These are phyloP conservation scores for Suhomyces ambrosiae DNA, from an alignment of 1,139 yeast genomes.

Conservation along the genomic window DNA sequence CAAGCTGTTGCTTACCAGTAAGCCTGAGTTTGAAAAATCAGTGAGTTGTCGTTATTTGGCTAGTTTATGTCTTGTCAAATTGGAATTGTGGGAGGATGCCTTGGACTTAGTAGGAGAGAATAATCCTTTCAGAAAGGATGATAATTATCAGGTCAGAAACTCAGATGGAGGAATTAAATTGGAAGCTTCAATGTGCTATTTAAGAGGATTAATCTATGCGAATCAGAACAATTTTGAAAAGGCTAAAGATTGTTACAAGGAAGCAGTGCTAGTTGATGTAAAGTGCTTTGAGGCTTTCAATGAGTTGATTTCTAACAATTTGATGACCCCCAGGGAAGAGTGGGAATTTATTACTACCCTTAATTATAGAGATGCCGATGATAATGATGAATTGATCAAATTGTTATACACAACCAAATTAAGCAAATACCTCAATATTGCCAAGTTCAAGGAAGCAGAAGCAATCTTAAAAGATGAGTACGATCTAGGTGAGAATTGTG, in stretches of 20 bases:
- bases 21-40: constrained; percentile 42
- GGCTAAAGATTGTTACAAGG: constrained; percentile 87
- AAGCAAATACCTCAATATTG: constrained; percentile 69
- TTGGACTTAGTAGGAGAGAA: constrained; percentile 81
- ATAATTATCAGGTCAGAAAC: constrained; percentile 43
- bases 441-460: constrained; percentile 67
- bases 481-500: constrained; percentile 67
- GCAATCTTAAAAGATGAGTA: constrained; percentile 68
- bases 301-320: constrained; percentile 70
- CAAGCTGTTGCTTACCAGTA: constrained; percentile 56
- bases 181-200: constrained; percentile 84
- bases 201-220: constrained; percentile 82
- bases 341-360: constrained; percentile 74
- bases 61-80: constrained; percentile 69
- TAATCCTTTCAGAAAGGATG: constrained; percentile 63
- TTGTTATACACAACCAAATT: constrained; percentile 75
- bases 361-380: constrained; percentile 75
- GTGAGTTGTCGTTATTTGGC: constrained; percentile 84
- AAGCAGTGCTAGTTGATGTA: constrained; percentile 84
- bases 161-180: constrained; percentile 78
- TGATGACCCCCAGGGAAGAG: constrained; percentile 84
- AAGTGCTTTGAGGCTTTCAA: constrained; percentile 94
- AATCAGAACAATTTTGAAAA: constrained; percentile 81
- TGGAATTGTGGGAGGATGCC: constrained; percentile 89
- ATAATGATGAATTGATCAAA: constrained; percentile 76